Evolutionary conservation across 768 basidiomycete genomes (phyloP), one percentile per base, ranked within the genome.

Genomic region (Agrocybe praecox): DNA sequence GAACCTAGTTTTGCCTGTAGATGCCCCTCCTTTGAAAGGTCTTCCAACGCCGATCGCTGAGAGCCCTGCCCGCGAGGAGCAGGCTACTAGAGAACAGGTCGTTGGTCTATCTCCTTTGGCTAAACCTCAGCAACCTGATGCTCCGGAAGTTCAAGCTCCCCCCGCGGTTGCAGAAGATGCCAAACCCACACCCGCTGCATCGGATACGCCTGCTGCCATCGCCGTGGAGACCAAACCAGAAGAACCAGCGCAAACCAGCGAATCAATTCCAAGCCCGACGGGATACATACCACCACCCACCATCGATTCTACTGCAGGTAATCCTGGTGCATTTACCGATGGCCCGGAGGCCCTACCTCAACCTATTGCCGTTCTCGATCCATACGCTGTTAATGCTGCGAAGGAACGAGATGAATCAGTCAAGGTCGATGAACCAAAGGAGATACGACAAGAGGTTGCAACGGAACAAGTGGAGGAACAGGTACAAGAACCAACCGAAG

Each of bases 11-110:
- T 42, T 55, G 17, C 44, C 52, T 9, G 44, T 49, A 34, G 53
- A 52, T 67, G 68, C 33, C 69, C 67, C 46, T 11, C 52, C 66
- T 26, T 56, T 61, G 14, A 54, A 62, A 4, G 55, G 64, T 12
- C 46, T 64, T 23, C 86, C 87, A 11, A 87, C 85, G 58, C 87
- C 89, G 2, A 89, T 91, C 56, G 76, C 83, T 1, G 89, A 91
- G 66, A 89, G 86, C 2, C 87, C 88, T 24, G 79, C 78, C 8
- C 79, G 86, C 22, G 85, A 87, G 62, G 80, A 76, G 9, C 82
- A 77, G 14, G 74, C 72, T 26, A 61, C 65, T 34, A 56, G 64
- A 7, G 51, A 46, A 6, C 18, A 44, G 9, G 64, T 65, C 4
- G 52, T 67, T 19, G 78, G 70, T 0, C 75, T 74, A 24, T 82